A percentile compares a stretch with the other conserved stretches of the same genome.
phyloP scores from a whole-genome alignment of 2,329 filamentous ascomycete species.

The Xylaria multiplex region DNA sequence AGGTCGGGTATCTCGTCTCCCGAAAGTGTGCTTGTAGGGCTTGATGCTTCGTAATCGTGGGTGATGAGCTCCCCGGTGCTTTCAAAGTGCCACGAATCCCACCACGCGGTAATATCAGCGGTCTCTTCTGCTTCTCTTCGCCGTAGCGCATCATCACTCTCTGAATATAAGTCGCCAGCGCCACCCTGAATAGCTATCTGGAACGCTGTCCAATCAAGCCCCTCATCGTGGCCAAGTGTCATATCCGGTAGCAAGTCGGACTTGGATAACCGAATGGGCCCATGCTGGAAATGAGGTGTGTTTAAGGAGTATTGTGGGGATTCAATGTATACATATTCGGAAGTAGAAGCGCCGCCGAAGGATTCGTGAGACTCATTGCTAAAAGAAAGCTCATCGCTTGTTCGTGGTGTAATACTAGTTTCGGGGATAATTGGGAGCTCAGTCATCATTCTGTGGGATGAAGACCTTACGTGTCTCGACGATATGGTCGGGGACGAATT shows the following conservation, averaged over 20 bases:
- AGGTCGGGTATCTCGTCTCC: slow-evolving; percentile 46
- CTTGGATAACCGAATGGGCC: slow-evolving; percentile 63
- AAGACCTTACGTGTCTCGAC: slow-evolving; percentile 46
- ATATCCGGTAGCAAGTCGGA: slow-evolving; percentile 53
- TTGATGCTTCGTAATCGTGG: slow-evolving; percentile 46
- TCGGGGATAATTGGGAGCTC: slow-evolving; percentile 49
- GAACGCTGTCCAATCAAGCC: slow-evolving; percentile 71
- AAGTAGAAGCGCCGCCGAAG: slow-evolving; percentile 47
- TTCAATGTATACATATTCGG: slow-evolving; percentile 60
- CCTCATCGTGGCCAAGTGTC: slow-evolving; percentile 58
- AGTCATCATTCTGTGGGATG: slow-evolving; percentile 41
- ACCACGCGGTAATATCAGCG: slow-evolving; percentile 63
- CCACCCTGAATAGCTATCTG: slow-evolving; percentile 72
- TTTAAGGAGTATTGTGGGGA: slow-evolving; percentile 62
- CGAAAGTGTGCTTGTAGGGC: slow-evolving; percentile 46
- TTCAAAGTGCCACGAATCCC: slow-evolving; percentile 60
- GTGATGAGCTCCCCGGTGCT: slow-evolving; percentile 54
- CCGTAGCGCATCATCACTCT: slow-evolving; percentile 54
- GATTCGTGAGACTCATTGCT: slow-evolving; percentile 30
- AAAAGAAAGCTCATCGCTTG: slow-evolving; percentile 36
- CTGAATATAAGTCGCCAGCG: slow-evolving; percentile 61
- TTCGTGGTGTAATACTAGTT: slow-evolving; percentile 23
- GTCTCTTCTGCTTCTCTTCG: slow-evolving; percentile 57
- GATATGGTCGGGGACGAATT: slow-evolving; percentile 46
- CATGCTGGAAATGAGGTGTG: slow-evolving; percentile 63